Base-by-base conservation (phyloP, 352 stramenopile species). In the Pythium sp. region DNA sequence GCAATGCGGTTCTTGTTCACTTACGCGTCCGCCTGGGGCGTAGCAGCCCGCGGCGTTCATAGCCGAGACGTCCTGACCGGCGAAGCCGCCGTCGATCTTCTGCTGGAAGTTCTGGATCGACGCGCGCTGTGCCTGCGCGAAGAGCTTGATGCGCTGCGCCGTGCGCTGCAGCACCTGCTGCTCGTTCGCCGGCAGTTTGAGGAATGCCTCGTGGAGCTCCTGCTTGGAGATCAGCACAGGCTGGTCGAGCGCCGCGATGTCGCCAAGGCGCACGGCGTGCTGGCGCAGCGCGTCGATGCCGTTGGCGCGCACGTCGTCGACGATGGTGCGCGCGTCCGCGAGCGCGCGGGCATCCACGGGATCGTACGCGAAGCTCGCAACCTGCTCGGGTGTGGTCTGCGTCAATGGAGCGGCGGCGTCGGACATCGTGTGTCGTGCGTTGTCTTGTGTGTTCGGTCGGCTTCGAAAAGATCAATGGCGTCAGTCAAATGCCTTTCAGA, bases 31-130 rank as follows among this genome's bases (percentile, higher is more conserved):
- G 51, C 97, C 97, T 4, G 97, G 97, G 2, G 97, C 97, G 76
- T 99, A 99, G 78, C 97, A 99, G 55, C 97, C 97, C 5, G 97
- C 97, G 1, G 84, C 72, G 53, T 68, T 70, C 82, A 93, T 93
- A 18, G 81, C 75, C 36, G 82, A 82, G 9, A 86, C 81, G 64
- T 98, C 94, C 88, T 99, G 97, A 22, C 97, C 97, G 7, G 97
- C 97, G 66, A 94, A 90, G 26, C 97, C 97, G 55, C 97, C 97
- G 4, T 97, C 95, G 83, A 99, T 99, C 72, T 89, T 76, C 63
- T 98, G 89, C 78, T 97, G 78, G 64, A 98, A 96, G 76, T 98
- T 97, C 61, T 76, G 67, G 47, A 99, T 91, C 38, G 91, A 97
- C 14, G 73, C 81, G 53, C 94, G 88, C 76, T 99, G 97, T 12